Percentiles rank a stretch among this genome's conserved stretches.
Evolutionary conservation across 2,329 filamentous ascomycete genomes (phyloP).

Genomic region (Ophiostoma sp.): DNA sequence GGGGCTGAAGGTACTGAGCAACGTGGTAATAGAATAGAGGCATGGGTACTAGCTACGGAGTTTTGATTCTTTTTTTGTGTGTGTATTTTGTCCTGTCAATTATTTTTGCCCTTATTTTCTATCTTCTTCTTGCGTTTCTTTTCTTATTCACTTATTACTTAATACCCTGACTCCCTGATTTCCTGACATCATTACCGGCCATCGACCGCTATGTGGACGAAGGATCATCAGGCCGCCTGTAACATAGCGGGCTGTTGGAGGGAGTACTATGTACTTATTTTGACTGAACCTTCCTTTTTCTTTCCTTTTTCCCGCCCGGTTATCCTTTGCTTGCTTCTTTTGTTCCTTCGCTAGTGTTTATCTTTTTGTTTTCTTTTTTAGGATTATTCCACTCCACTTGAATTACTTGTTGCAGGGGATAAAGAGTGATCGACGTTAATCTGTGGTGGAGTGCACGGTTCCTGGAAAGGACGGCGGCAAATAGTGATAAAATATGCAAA

Average conservation of each 20-base stretch:
- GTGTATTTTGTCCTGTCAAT: no score
- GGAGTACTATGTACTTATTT: neutral
- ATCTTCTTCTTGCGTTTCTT: neutral
- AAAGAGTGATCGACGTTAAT: neutral
- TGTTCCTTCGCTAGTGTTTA: neutral
- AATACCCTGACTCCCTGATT: neutral
- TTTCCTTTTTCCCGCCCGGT: neutral
- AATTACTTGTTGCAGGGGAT: neutral
- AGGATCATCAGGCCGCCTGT: neutral
- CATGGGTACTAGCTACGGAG: neutral
- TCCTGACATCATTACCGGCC: neutral
- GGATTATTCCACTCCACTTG: neutral
- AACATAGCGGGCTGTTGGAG: neutral
- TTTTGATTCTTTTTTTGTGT: neutral
- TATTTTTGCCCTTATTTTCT: neutral
- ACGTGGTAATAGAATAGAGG: constrained; percentile 1
- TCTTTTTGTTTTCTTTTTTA: neutral
- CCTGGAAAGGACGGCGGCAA: neutral
- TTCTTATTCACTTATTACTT: neutral
- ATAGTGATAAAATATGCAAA: neutral
- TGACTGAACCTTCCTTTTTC: neutral
- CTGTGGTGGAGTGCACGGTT: neutral
- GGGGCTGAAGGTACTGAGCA: neutral
- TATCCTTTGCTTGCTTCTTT: neutral
- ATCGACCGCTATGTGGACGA: neutral